Percentiles rank a stretch among this genome's conserved stretches.
Conservation (phyloP, 768 basidiomycete genomes). For the Leccinum subgranulosum region DNA sequence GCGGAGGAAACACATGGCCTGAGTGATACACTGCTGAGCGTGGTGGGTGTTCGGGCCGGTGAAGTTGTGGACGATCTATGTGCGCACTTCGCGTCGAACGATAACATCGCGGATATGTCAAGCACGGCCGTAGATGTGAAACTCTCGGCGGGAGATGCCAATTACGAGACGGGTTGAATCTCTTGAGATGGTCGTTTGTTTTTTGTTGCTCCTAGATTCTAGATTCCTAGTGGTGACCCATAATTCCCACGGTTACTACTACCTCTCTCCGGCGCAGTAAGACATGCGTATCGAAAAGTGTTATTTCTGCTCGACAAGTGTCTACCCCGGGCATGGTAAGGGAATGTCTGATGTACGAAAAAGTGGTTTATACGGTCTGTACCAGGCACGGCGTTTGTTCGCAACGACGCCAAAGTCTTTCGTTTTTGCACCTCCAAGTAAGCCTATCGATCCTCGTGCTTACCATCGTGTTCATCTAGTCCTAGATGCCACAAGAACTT, state of each 20-base stretch:
- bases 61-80: slow-evolving; percentile 42
- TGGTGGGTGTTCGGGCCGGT: slow-evolving; percentile 42
- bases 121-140: slow-evolving; percentile 5
- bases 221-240: too few relatives aligned
- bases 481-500: slow-evolving; percentile 97
- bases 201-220: background rate
- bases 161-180: background rate
- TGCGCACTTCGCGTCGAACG: slow-evolving; percentile 1
- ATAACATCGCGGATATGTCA: background rate
- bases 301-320: slow-evolving; percentile 95
- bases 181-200: background rate
- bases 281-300: slow-evolving; percentile 95
- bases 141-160: too few relatives aligned
- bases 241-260: slow-evolving; percentile 25
- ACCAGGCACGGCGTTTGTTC: slow-evolving; percentile 87
- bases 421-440: slow-evolving; percentile 98
- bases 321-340: slow-evolving; percentile 94
- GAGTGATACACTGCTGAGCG: slow-evolving; percentile 46
- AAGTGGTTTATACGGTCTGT: background rate
- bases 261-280: background rate
- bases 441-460: slow-evolving; percentile 24
- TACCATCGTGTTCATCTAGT: slow-evolving; percentile 4
- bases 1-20: slow-evolving; percentile 38
- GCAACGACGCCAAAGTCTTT: slow-evolving; percentile 98
- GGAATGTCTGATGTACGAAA: background rate